Conservation (phyloP, 495 filamentous ascomycete species). For the Penicillium parvum region DNA sequence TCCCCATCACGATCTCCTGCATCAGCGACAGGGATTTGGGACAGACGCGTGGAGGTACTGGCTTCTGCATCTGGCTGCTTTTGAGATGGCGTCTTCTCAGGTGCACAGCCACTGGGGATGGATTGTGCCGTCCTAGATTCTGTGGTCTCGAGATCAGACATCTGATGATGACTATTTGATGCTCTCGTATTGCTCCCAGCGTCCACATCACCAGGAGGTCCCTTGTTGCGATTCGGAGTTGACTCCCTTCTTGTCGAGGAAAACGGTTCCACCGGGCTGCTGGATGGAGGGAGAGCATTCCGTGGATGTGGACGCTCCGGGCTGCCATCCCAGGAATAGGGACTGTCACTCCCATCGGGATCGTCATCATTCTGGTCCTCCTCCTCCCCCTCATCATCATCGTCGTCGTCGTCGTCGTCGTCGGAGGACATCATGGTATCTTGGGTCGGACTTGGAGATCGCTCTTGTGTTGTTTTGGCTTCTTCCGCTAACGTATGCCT, state of each 20-base stretch:
- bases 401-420: neutral
- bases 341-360: neutral
- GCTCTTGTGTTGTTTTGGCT: neutral
- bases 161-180: no score
- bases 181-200: neutral
- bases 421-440: conserved; percentile 5
- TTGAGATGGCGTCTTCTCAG: no score
- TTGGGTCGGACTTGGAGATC: conserved; percentile 3
- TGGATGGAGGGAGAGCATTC: conserved; percentile 19
- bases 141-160: no score
- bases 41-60: no score
- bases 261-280: conserved; percentile 21
- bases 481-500: conserved; percentile 5
- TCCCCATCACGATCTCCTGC: no score
- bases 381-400: no score
- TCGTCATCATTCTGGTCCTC: neutral
- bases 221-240: no score
- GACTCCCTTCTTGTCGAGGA: neutral
- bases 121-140: no score
- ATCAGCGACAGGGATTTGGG: no score
- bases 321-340: neutral
- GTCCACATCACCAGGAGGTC: no score
- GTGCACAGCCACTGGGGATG: no score
- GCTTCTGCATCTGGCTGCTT: no score
- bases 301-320: neutral